Evolutionary conservation across 139 green algal genomes (phyloP).

Genomic region (Tetratostichococcus sp.): DNA sequence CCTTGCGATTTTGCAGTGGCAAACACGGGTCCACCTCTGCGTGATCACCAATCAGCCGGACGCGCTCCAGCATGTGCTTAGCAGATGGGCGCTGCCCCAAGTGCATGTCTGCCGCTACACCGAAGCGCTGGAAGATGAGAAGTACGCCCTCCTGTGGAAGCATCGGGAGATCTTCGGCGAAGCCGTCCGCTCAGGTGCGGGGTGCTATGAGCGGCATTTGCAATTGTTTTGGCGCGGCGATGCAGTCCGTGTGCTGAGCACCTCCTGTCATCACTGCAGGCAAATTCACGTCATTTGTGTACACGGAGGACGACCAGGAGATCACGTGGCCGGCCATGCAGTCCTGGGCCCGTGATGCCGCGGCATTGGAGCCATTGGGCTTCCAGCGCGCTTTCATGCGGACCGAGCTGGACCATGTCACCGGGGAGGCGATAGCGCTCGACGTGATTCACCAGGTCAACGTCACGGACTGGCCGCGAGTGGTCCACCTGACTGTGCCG

Average conservation of each 20-base stretch:
- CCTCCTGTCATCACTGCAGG: background rate
- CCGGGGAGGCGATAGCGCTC: background rate
- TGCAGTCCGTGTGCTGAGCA: background rate
- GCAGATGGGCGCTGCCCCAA: background rate
- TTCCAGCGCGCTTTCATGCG: background rate
- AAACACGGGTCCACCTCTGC: background rate
- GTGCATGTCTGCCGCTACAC: background rate
- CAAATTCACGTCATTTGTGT: background rate
- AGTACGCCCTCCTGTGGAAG: background rate
- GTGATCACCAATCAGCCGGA: background rate
- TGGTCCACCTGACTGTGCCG: no score
- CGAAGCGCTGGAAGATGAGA: background rate
- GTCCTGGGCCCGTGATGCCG: background rate
- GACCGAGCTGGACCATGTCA: background rate
- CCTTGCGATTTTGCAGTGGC: background rate
- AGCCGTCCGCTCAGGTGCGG: background rate
- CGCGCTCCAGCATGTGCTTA: background rate
- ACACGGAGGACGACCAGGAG: background rate
- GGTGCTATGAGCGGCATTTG: background rate
- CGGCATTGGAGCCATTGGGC: background rate
- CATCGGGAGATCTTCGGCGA: background rate
- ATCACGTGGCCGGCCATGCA: background rate
- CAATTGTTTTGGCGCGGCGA: background rate
- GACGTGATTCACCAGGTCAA: background rate
- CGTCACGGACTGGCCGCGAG: no score